These are phyloP conservation scores for Lachancea quebecensis DNA, from an alignment of 805 yeast species.

Conservation along the genomic window DNA sequence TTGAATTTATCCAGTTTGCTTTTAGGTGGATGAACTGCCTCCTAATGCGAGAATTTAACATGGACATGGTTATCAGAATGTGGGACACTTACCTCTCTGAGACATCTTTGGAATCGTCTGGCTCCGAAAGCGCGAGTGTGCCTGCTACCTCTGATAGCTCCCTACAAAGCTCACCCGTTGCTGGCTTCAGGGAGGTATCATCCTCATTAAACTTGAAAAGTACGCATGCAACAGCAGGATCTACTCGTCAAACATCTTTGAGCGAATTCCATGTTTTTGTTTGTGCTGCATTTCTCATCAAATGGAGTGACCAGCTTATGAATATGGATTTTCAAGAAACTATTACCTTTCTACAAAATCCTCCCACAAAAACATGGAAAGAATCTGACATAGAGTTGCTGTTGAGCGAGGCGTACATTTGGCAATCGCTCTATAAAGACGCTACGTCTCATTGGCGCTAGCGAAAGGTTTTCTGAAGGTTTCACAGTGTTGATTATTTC, in stretches of 20 bases:
- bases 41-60: slow-evolving; percentile 85
- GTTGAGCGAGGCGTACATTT: slow-evolving; percentile 90
- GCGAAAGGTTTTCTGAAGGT: neutral
- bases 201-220: slow-evolving; percentile 2
- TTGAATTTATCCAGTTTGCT: slow-evolving; percentile 93
- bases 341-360: slow-evolving; percentile 81
- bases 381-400: slow-evolving; percentile 87
- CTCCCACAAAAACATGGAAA: slow-evolving; percentile 80
- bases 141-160: slow-evolving; percentile 4
- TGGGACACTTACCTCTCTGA: slow-evolving; percentile 93
- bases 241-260: slow-evolving; percentile 32
- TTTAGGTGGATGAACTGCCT: slow-evolving; percentile 99
- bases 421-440: slow-evolving; percentile 89
- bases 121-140: slow-evolving; percentile 7
- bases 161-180: slow-evolving; percentile 2
- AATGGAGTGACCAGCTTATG: slow-evolving; percentile 73
- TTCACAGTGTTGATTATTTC: neutral
- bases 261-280: slow-evolving; percentile 93
- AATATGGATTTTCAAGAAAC: slow-evolving; percentile 92
- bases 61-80: slow-evolving; percentile 78
- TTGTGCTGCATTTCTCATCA: slow-evolving; percentile 91
- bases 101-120: slow-evolving; percentile 38
- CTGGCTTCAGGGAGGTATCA: slow-evolving; percentile 1
- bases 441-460: slow-evolving; percentile 77
- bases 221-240: neutral